Conservation (phyloP, 2,329 filamentous ascomycete species). For the Aspergillus amoenus region DNA sequence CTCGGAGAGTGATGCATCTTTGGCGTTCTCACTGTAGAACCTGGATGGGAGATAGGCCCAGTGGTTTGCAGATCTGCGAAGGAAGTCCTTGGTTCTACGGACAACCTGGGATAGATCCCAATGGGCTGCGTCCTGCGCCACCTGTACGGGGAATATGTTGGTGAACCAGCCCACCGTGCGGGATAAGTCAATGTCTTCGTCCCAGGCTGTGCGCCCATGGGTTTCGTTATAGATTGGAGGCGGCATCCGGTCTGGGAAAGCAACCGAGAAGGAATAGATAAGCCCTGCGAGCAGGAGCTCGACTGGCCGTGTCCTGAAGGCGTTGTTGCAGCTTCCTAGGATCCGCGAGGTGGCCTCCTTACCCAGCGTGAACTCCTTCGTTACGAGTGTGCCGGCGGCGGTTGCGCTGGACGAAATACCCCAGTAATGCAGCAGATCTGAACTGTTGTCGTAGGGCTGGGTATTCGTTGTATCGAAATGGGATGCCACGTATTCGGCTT, state of each 20-base stretch:
- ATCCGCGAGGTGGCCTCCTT: background rate
- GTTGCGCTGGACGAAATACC: too few relatives aligned
- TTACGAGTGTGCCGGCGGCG: too few relatives aligned
- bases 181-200: background rate
- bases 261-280: background rate
- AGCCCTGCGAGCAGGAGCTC: background rate
- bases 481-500: too few relatives aligned
- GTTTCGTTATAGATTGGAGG: background rate
- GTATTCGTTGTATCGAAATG: too few relatives aligned
- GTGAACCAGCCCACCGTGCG: background rate
- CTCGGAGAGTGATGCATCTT: background rate
- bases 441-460: too few relatives aligned
- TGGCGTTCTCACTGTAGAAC: background rate
- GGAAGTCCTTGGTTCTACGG: background rate
- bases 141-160: background rate
- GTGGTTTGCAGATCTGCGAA: background rate
- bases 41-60: background rate
- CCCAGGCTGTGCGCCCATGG: background rate
- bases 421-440: too few relatives aligned
- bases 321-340: background rate
- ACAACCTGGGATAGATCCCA: background rate
- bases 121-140: background rate
- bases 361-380: background rate
- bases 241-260: background rate
- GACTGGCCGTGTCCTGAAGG: background rate